A percentile compares a stretch with the other conserved stretches of the same genome.
phyloP scores from a whole-genome alignment of 176 grass and related monocot species.

The Lolium perenne region DNA sequence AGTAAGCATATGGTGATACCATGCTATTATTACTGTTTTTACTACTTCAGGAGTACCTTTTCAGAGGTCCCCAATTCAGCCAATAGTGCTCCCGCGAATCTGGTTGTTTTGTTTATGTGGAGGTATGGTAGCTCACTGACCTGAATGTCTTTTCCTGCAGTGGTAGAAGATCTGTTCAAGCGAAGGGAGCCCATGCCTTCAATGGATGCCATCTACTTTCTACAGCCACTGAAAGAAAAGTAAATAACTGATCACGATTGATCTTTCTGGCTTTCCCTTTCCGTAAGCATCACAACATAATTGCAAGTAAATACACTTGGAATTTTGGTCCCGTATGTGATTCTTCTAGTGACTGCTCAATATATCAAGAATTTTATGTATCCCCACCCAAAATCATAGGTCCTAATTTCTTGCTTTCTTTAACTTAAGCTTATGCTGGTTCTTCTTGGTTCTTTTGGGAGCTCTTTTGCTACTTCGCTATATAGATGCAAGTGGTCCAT shows the following conservation, averaged over 20 bases:
- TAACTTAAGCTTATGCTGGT: not conserved
- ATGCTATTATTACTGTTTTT: not conserved
- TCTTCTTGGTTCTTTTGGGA: not conserved
- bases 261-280: not conserved
- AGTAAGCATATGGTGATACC: not conserved
- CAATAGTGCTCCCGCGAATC: not conserved
- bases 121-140: conserved; percentile 19
- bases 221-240: conserved; percentile 98
- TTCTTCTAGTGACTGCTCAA: not conserved
- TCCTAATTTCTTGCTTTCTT: not conserved
- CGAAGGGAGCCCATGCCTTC: conserved; percentile 95
- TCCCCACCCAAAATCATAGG: not conserved
- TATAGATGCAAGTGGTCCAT: too few species aligned
- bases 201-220: conserved; percentile 98
- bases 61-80: not conserved
- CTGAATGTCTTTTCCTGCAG: conserved; percentile 49
- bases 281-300: not conserved
- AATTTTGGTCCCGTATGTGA: not conserved
- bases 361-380: not conserved
- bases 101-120: conserved; percentile 10
- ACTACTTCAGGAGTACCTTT: not conserved
- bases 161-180: conserved; percentile 97
- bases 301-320: not conserved
- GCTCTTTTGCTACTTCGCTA: not conserved
- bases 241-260: conserved; percentile 45